These are phyloP conservation scores for Auriscalpium vulgare DNA, from an alignment of 768 basidiomycete genomes.

Conservation along the genomic window DNA sequence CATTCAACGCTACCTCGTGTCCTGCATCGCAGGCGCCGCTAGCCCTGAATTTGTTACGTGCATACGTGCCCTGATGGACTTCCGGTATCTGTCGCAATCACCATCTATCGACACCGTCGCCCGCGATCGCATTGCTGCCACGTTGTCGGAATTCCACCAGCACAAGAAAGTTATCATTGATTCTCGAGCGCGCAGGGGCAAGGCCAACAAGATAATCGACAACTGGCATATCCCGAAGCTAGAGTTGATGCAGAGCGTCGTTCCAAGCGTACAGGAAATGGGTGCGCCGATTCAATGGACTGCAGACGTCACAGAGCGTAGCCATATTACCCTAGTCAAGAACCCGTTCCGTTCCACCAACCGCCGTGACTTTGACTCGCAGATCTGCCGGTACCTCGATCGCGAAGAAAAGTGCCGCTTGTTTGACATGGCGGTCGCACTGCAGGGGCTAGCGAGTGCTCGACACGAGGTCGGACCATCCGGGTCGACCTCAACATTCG, in stretches of 20 bases:
- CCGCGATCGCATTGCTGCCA: neutral
- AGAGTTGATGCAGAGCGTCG: conserved; percentile 26
- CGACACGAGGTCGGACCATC: too few relatives aligned
- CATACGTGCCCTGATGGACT: conserved; percentile 29
- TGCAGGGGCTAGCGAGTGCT: too few relatives aligned
- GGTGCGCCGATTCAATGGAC: too few relatives aligned
- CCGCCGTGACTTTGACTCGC: too few relatives aligned
- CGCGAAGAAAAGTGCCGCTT: too few relatives aligned
- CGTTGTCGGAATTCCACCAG: conserved; percentile 25
- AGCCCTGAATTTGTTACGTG: conserved; percentile 23
- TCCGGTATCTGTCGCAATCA: conserved; percentile 29
- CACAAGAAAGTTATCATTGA: conserved; percentile 28
- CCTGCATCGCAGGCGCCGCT: conserved; percentile 28
- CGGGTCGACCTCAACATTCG: too few relatives aligned
- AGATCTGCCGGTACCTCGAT: too few relatives aligned
- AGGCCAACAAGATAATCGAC: conserved; percentile 11
- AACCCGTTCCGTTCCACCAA: too few relatives aligned
- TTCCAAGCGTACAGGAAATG: too few relatives aligned
- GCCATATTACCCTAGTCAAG: too few relatives aligned
- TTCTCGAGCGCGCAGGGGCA: conserved; percentile 21
- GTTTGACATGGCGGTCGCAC: too few relatives aligned
- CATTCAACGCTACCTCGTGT: conserved; percentile 28
- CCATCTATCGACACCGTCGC: conserved; percentile 12
- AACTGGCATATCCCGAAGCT: conserved; percentile 38
- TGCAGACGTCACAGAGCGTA: too few relatives aligned